Evolutionary conservation across 805 yeast genomes (phyloP), one percentile per base, ranked within the genome.

Genomic region (Saturnispora diversa): DNA sequence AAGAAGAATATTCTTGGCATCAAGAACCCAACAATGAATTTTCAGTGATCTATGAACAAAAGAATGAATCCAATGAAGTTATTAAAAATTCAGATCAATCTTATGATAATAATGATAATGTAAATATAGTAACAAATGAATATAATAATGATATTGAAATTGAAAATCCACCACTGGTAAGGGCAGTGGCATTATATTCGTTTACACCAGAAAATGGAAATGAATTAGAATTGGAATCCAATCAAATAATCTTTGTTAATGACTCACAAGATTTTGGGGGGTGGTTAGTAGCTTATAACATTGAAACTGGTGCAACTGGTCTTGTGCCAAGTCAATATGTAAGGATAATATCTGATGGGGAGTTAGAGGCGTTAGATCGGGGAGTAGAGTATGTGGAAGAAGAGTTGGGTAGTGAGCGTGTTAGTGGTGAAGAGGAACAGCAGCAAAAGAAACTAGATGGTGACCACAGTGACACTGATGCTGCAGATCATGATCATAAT

Each of bases 281-380:
- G 6, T 92, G 98, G 99, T 70, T 92, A 3, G 97, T 92, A 38
- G 97, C 97, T 0, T 78, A 75, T 50, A 87, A 86, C 53, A 80
- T 84, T 1, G 68, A 55, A 21, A 70, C 82, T 2, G 86, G 85
- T 1, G 82, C 79, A 47, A 84, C 94, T 10, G 98, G 98, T 2
- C 72, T 92, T 38, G 94, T 92, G 5, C 98, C 98, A 1, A 95
- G 88, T 53, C 96, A 84, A 52, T 92, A 88, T 53, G 96, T 92
- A 23, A 81, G 84, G 42, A 58, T 42, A 10, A 17, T 43, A 9
- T 51, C 56, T 29, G 59, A 21, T 2, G 66, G 56, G 6, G 60
- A 57, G 15, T 49, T 44, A 15, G 23, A 37, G 16, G 40, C 17
- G n/a, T 51, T 55, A 27, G 58, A 13, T 3, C 66, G 55, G 5